These are phyloP conservation scores for Eutypella sp. DNA, from an alignment of 2,329 filamentous ascomycete genomes.

Conservation along the genomic window DNA sequence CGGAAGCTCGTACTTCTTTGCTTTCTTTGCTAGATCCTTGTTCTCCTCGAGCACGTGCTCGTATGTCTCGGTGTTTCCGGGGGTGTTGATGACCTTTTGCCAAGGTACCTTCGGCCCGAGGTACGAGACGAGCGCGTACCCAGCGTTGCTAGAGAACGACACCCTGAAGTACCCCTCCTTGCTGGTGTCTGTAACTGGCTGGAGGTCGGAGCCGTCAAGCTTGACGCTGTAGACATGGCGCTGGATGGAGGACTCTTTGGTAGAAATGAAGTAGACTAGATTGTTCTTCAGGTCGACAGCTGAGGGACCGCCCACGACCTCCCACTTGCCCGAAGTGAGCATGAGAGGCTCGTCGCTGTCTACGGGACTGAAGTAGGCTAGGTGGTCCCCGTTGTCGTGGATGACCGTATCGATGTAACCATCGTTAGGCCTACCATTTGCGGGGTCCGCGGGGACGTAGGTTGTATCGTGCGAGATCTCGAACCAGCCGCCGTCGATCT, in stretches of 20 bases:
- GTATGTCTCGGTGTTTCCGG: slow-evolving; percentile 59
- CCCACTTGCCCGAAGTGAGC: slow-evolving; percentile 86
- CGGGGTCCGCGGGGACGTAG: slow-evolving; percentile 79
- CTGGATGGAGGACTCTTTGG: slow-evolving; percentile 82
- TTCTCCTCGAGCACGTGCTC: slow-evolving; percentile 77
- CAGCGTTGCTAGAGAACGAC: slow-evolving; percentile 77
- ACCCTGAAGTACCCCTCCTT: slow-evolving; percentile 73
- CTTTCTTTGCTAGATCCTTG: slow-evolving; percentile 59
- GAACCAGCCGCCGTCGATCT: slow-evolving; percentile 95
- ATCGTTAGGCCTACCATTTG: slow-evolving; percentile 70
- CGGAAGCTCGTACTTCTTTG: slow-evolving; percentile 74
- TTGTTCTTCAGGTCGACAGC: slow-evolving; percentile 81
- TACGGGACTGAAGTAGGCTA: slow-evolving; percentile 88
- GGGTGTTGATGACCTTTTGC: slow-evolving; percentile 85
- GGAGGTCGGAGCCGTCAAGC: slow-evolving; percentile 70
- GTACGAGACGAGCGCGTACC: slow-evolving; percentile 82
- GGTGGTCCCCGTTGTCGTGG: slow-evolving; percentile 79
- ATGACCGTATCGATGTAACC: slow-evolving; percentile 93
- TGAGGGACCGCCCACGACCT: slow-evolving; percentile 80
- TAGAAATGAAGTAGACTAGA: slow-evolving; percentile 84
- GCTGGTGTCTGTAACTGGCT: slow-evolving; percentile 67
- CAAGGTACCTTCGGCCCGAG: slow-evolving; percentile 80
- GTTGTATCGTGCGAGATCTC: slow-evolving; percentile 84
- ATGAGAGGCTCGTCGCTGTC: slow-evolving; percentile 77
- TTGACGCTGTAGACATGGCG: slow-evolving; percentile 89